Percentiles rank a stretch among this genome's conserved stretches.
phyloP scores from a whole-genome alignment of 495 filamentous ascomycete genomes.

The Saxophila tyrrhenica region DNA sequence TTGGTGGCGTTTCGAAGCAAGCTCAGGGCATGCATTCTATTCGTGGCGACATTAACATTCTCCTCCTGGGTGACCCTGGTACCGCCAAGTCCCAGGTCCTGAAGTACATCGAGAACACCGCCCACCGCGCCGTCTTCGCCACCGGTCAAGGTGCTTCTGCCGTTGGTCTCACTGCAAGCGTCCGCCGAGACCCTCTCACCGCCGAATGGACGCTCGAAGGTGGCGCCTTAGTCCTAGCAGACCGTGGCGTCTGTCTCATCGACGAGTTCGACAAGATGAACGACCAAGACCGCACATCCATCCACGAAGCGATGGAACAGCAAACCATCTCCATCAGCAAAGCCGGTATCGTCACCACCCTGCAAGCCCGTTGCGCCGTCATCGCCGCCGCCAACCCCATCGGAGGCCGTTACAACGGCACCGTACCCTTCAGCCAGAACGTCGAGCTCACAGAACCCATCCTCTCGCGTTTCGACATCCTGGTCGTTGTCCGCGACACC shows the following conservation, averaged over 20 bases:
- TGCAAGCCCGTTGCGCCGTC: conserved; percentile 95
- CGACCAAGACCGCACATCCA: conserved; percentile 93
- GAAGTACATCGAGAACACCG: conserved; percentile 96
- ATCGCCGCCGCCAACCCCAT: conserved; percentile 96
- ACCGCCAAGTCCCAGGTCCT: conserved; percentile 98
- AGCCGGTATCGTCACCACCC: conserved; percentile 93
- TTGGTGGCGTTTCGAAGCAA: conserved; percentile 88
- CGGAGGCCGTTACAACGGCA: conserved; percentile 93
- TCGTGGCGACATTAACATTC: conserved; percentile 95
- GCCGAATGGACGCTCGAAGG: conserved; percentile 98
- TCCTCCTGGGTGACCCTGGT: conserved; percentile 93
- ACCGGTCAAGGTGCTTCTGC: conserved; percentile 96
- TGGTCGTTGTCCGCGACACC: conserved; percentile 92
- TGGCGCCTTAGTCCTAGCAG: conserved; percentile 88
- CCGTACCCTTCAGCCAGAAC: conserved; percentile 87
- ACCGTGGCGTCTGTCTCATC: conserved; percentile 91
- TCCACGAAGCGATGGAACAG: conserved; percentile 99
- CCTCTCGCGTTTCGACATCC: conserved; percentile 95
- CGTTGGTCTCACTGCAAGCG: conserved; percentile 94
- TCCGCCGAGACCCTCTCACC: conserved; percentile 90
- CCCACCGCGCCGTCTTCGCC: conserved; percentile 93
- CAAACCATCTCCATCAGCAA: conserved; percentile 99
- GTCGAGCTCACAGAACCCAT: conserved; percentile 97
- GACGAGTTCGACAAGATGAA: conserved; percentile 99
- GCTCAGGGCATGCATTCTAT: conserved; percentile 79